Percentiles rank a stretch among this genome's conserved stretches.
Evolutionary conservation across 2,329 filamentous ascomycete species (phyloP).

Genomic region (Teratosphaeria gauchensis): DNA sequence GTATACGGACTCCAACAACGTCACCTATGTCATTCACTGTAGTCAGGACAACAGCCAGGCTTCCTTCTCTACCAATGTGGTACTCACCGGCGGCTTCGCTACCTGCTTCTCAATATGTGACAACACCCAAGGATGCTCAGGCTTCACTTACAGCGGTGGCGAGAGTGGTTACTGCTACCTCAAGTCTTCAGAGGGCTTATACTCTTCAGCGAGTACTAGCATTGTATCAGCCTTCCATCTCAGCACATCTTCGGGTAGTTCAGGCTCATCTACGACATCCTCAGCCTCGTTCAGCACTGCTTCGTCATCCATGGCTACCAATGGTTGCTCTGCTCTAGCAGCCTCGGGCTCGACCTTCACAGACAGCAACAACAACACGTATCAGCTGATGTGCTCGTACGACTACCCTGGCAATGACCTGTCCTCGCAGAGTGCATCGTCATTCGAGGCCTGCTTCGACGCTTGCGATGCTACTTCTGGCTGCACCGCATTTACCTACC

Average conservation of each 20-base stretch:
- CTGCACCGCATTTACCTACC: conserved; percentile 10
- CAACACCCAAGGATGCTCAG: conserved; percentile 1
- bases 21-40: conserved; percentile 4
- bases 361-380: conserved; percentile 3
- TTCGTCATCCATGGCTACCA: not conserved
- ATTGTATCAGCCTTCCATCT: conserved; percentile 2
- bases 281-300: not conserved
- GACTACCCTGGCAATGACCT: conserved; percentile 4
- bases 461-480: conserved; percentile 6
- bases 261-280: not conserved
- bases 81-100: conserved; percentile 3
- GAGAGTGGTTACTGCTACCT: conserved; percentile 9
- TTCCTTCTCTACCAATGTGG: not conserved
- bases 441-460: conserved; percentile 5
- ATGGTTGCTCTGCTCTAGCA: conserved; percentile 1
- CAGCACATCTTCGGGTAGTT: not conserved
- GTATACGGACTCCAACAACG: not conserved
- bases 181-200: conserved; percentile 3
- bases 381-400: conserved; percentile 5
- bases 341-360: conserved; percentile 3
- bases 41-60: conserved; percentile 2
- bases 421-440: not conserved
- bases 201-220: not conserved
- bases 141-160: conserved; percentile 6
- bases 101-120: conserved; percentile 7